Evolutionary conservation across 1,139 yeast species (phyloP), one percentile per base, ranked within the genome.

Genomic region (Saccharomyces hybrid): DNA sequence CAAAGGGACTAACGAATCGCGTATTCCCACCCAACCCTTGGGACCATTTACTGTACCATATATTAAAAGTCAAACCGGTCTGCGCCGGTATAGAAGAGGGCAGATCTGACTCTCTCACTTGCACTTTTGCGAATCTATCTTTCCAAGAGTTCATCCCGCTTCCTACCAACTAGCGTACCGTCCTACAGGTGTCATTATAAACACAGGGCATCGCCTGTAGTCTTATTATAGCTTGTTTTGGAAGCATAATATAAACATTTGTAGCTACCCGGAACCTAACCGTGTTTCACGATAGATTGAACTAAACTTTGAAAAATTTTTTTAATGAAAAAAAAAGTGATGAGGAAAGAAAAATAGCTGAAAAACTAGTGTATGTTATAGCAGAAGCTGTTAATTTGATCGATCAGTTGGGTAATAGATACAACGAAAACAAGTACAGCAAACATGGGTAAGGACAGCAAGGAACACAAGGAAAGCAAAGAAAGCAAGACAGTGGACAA

Each of bases 11-110:
- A 49, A 73, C 81, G 58, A 73, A 72, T 61, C 71, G 77, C 52
- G 69, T 73, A 47, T 74, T 72, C 26, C 80, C 83, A 14, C 59
- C 59, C 14, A 57, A 56, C 1, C 89, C 90, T 5, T 88, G 88
- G 6, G 88, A 80, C 96, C 97, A 90, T 68, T 85, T 85, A 56
- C 85, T 77, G 68, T 83, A 91, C 97, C 96, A 90, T 20, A 89
- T 78, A 64, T 91, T 93, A 73, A 85, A 91, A 0, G 82, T 81
- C 11, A 83, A 81, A 0, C 96, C 96, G 0, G 88, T 82, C 64
- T 89, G 96, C 1, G 88, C 84, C 0, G 95, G 95, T 50, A 80
- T 79, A 26, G 84, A 83, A 13, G 80, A 84, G 2, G 79, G 74
- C 3, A 88, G 75, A 1, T 81, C 75, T 0, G 79, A 78, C 0